Evolutionary conservation across 805 yeast genomes (phyloP).

Genomic region (Hanseniaspora clermontiae): DNA sequence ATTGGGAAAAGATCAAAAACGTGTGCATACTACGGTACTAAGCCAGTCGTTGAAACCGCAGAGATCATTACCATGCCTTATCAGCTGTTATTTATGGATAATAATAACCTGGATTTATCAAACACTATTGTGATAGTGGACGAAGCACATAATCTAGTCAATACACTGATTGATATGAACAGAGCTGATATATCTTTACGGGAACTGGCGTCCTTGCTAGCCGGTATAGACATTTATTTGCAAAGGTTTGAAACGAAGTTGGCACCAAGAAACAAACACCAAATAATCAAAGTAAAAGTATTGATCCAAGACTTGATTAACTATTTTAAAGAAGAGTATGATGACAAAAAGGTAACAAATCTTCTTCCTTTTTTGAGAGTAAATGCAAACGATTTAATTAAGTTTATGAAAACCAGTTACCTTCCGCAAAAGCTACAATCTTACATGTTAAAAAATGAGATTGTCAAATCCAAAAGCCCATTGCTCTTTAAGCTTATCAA

Average conservation of each 20-base stretch:
- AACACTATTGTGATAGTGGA: constrained; percentile 68
- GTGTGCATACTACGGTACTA: constrained; percentile 74
- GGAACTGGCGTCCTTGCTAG: constrained; percentile 37
- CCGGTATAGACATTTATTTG: constrained; percentile 43
- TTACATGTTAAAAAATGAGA: constrained; percentile 34
- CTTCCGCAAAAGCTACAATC: constrained; percentile 74
- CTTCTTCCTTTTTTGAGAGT: constrained; percentile 45
- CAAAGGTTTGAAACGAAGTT: constrained; percentile 50
- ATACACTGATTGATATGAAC: constrained; percentile 56
- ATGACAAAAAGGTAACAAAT: constrained; percentile 42
- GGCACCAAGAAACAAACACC: constrained; percentile 58
- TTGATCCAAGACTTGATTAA: constrained; percentile 39
- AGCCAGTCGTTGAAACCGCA: constrained; percentile 39
- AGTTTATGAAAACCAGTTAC: constrained; percentile 53
- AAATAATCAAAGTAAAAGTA: constrained; percentile 50
- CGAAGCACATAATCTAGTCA: constrained; percentile 84
- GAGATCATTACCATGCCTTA: constrained; percentile 81
- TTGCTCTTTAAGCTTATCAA: constrained; percentile 51
- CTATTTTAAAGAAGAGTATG: constrained; percentile 33
- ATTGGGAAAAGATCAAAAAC: constrained; percentile 45
- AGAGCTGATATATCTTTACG: constrained; percentile 43
- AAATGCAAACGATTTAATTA: constrained; percentile 54
- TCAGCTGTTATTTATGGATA: constrained; percentile 53
- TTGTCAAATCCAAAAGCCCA: constrained; percentile 27
- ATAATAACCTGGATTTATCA: constrained; percentile 44